Evolutionary conservation across 371 early-diverging fungal genomes (phyloP), one percentile per base, ranked within the genome.

Genomic region (Mucor sp.): DNA sequence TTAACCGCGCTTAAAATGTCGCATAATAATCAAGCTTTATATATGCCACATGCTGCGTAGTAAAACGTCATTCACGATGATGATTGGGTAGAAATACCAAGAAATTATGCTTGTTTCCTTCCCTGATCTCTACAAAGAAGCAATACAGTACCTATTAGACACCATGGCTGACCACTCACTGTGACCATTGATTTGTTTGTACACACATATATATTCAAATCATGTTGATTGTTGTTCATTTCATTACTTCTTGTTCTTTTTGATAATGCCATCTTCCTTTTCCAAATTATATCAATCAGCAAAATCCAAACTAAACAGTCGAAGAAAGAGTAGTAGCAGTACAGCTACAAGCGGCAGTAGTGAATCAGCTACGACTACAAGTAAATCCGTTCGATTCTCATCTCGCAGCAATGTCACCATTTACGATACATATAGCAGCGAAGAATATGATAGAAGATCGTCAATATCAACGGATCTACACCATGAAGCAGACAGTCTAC

Each of bases 381-480:
- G 59, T 6, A 73, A 73, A 60, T 65, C 66, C 12, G 73, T 73
- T n/a, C 62, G 69, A 37, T 73, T 73, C 48, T 63, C 63, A 27
- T 50, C 58, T 5, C 14, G 44, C 5, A 56, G 56, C 3, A 69
- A 63, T 23, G 56, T 67, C n/a, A 55, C 53, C 1, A 27, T 72
- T 12, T 69, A 66, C 60, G 69, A 69, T 35, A 73, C 73, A 30
- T 66, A 69, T 37, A 73, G 73, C 19, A 69, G 69, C 30, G 14
- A 63, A 30, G 73, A 73, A 19, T 73, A 73, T 27, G 73, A 73
- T 58, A 62, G 73, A 66, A 60, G 37, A 35, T 73, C 73, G 0
- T 56, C 63, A 14, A 41, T 66, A n/a, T 43, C 62, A 35, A 28
- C 47, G 17, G 43, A 32, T 25, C 48, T 30, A 6, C 14, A 21